Evolutionary conservation across 768 basidiomycete genomes (phyloP).

Genomic region (Tricholoma saponaceum): DNA sequence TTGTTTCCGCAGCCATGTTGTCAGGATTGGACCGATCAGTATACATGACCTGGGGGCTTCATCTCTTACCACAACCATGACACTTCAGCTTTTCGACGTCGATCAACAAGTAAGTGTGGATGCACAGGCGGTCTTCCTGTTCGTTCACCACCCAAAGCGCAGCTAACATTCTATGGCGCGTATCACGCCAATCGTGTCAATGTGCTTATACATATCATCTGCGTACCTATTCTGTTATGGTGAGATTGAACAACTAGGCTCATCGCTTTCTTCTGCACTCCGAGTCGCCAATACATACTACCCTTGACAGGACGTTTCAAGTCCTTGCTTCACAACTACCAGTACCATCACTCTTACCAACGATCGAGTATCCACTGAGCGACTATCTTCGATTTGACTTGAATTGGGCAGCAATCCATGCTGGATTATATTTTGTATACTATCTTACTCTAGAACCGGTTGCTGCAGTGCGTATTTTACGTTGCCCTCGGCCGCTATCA

Average conservation of each 20-base stretch:
- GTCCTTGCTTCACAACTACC: slow-evolving; percentile 50
- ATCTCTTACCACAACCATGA: slow-evolving; percentile 28
- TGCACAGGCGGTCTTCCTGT: background rate
- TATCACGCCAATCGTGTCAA: slow-evolving; percentile 87
- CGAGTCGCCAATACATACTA: background rate
- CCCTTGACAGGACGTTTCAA: slow-evolving; percentile 50
- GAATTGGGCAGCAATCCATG: slow-evolving; percentile 60
- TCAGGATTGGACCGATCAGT: slow-evolving; percentile 1
- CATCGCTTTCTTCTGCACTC: background rate
- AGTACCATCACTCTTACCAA: slow-evolving; percentile 51
- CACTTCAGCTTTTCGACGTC: slow-evolving; percentile 52
- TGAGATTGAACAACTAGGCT: slow-evolving; percentile 21
- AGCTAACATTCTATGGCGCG: slow-evolving; percentile 92
- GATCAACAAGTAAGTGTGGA: slow-evolving; percentile 55
- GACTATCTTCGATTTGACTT: slow-evolving; percentile 66
- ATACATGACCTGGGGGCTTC: slow-evolving; percentile 11
- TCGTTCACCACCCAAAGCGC: slow-evolving; percentile 9
- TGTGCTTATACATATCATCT: slow-evolving; percentile 79
- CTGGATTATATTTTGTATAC: slow-evolving; percentile 61
- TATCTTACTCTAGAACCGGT: slow-evolving; percentile 79
- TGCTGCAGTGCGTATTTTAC: slow-evolving; percentile 66
- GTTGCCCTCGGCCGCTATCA: background rate
- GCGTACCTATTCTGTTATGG: slow-evolving; percentile 85
- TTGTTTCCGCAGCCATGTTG: slow-evolving; percentile 14
- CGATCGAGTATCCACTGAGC: slow-evolving; percentile 47